Evolutionary conservation across 768 basidiomycete species (phyloP), one percentile per base, ranked within the genome.

Genomic region (Suillus brevipes): DNA sequence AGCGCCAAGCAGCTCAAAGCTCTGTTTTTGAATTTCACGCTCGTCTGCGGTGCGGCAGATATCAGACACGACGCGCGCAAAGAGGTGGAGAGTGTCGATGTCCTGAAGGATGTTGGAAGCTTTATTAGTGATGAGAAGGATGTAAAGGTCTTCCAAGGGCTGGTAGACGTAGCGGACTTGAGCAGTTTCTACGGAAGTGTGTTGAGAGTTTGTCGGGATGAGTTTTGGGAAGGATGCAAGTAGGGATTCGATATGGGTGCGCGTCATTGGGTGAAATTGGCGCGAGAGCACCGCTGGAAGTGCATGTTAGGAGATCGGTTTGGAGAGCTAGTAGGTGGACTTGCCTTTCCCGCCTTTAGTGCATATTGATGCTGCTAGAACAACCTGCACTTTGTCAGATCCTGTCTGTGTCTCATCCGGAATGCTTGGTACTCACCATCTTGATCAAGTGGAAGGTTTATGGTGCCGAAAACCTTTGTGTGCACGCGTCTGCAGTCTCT

Each of bases 71-170:
- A 97, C 90, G 40, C 97, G 89, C 1, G 96, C 90, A 71, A 97
- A 91, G 43, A 99, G 90, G 70, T 96, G 94, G 0, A 99, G 84
- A 0, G 97, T 99, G 65, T 97, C 92, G 68, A 99, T 97, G 77
- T 99, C 97, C 81, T 97, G 97, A 45, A 99, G 82, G 72, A 99
- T 99, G 73, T 99, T 99, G n/a, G 93, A 95, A 9, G 94, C 93
- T 77, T 97, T 98, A 81, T 98, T 99, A 62, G 97, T 99, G 79
- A 99, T 96, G 68, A 99, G 85, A 69, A 99, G 84, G 66, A 99
- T 97, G 79, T 98, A 99, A 31, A 99, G 87, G 75, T 98, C 95
- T 77, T 97, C 95, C 55, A 98, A 85, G 0, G 95, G 95, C 73
- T 97, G 95, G 77, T 97, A 98, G 67, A 98, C 95, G 74, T 95